A percentile compares a stretch with the other conserved stretches of the same genome.
Evolutionary conservation across 768 basidiomycete species (phyloP).

Genomic region (Leccinum truebloodii): DNA sequence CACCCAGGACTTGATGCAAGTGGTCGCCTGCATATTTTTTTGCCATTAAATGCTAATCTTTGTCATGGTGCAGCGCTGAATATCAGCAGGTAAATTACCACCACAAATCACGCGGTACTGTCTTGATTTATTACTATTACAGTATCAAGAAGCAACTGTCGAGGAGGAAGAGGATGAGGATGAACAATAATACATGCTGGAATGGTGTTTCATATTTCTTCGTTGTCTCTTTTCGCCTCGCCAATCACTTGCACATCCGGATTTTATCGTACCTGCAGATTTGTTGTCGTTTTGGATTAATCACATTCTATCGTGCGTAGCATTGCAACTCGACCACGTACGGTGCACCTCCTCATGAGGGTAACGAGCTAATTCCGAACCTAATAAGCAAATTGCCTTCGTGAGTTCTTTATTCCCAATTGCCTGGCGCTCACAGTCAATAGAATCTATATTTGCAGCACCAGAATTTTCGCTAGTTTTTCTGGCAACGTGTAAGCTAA

Average conservation of each 20-base stretch:
- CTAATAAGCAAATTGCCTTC: not conserved
- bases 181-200: constrained; percentile 31
- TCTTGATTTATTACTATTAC: constrained; percentile 4
- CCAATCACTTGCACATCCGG: constrained; percentile 2
- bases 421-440: not conserved
- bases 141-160: constrained; percentile 63
- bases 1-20: constrained; percentile 76
- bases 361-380: not conserved
- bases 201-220: not conserved
- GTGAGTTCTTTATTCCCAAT: not conserved
- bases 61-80: constrained; percentile 60
- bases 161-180: constrained; percentile 40
- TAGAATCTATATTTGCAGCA: not conserved
- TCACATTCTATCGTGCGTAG: constrained; percentile 1
- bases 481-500: not conserved
- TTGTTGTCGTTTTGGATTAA: constrained; percentile 19
- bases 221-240: constrained; percentile 1
- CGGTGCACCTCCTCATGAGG: not conserved
- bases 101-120: not conserved
- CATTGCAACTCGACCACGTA: not conserved
- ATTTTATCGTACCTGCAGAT: constrained; percentile 18
- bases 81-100: constrained; percentile 71
- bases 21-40: constrained; percentile 11
- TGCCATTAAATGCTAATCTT: constrained; percentile 7
- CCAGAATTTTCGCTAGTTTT: not conserved